A percentile compares a stretch with the other conserved stretches of the same genome.
These are phyloP conservation scores for Psophocarpus tetragonolobus DNA, from an alignment of 306 rosid genomes.

Conservation along the genomic window DNA sequence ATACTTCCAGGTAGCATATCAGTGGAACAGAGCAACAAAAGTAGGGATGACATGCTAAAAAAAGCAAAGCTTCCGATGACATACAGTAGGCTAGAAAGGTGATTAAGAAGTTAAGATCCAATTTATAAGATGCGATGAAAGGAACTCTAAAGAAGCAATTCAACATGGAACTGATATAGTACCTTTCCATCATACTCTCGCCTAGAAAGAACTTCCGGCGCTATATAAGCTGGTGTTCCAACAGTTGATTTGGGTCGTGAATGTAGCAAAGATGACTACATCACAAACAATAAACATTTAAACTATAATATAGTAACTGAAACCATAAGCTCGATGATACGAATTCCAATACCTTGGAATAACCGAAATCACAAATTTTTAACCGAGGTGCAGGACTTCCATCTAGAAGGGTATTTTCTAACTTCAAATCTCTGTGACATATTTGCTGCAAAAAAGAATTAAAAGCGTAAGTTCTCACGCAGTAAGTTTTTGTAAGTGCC, in stretches of 20 bases:
- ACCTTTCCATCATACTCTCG: conserved; percentile 70
- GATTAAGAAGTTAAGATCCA: conserved; percentile 16
- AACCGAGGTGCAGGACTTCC: conserved; percentile 77
- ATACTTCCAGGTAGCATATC: not conserved
- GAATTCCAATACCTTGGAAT: conserved; percentile 53
- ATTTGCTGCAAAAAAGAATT: conserved; percentile 51
- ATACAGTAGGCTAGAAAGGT: not conserved
- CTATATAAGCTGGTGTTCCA: conserved; percentile 73
- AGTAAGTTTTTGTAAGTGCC: not conserved
- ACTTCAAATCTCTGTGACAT: conserved; percentile 68
- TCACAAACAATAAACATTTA: conserved; percentile 7
- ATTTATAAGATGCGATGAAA: conserved; percentile 1
- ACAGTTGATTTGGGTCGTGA: conserved; percentile 72
- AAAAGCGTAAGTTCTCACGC: not conserved
- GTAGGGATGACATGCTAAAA: not conserved
- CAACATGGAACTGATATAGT: conserved; percentile 7
- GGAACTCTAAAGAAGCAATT: not conserved
- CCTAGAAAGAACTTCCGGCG: conserved; percentile 72
- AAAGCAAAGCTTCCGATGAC: not conserved
- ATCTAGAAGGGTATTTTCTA: conserved; percentile 66
- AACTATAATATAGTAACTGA: not conserved
- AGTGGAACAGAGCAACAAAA: not conserved
- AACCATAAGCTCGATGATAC: conserved; percentile 16
- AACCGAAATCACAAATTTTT: conserved; percentile 72
- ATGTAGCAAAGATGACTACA: conserved; percentile 67